phyloP scores from a whole-genome alignment of 1,139 yeast genomes.

The Geotrichum phurueaensis region DNA sequence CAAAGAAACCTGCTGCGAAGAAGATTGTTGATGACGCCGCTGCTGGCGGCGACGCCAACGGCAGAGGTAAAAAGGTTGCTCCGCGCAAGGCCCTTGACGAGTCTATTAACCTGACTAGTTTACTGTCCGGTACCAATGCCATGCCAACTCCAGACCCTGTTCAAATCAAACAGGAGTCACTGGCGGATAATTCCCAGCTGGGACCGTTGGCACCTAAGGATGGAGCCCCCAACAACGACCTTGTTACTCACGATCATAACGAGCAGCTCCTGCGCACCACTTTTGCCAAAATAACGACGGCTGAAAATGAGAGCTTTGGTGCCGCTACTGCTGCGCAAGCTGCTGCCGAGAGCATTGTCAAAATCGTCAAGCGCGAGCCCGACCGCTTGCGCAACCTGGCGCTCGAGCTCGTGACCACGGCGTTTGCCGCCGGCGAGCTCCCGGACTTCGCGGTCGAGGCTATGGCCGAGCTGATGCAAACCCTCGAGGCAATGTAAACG shows the following conservation, averaged over 20 bases:
- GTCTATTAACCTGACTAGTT: background rate
- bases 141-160: background rate
- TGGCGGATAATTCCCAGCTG: background rate
- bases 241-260: background rate
- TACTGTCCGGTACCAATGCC: background rate
- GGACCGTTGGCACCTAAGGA: background rate
- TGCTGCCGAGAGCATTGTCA: background rate
- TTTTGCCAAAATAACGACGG: background rate
- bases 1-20: background rate
- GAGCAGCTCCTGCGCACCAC: background rate
- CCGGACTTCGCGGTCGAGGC: background rate
- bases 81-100: background rate
- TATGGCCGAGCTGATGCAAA: background rate
- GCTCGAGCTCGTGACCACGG: background rate
- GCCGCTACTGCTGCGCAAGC: background rate
- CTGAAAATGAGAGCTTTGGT: background rate
- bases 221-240: background rate
- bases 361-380: background rate
- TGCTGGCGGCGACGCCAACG: background rate
- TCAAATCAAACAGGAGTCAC: background rate
- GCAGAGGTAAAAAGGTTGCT: background rate
- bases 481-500: background rate
- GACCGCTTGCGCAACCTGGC: background rate
- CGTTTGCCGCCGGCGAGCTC: background rate
- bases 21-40: background rate